Percentiles rank a stretch among this genome's conserved stretches.
Evolutionary conservation across 2,329 filamentous ascomycete species (phyloP).

Genomic region (Botryosphaeria agaves): DNA sequence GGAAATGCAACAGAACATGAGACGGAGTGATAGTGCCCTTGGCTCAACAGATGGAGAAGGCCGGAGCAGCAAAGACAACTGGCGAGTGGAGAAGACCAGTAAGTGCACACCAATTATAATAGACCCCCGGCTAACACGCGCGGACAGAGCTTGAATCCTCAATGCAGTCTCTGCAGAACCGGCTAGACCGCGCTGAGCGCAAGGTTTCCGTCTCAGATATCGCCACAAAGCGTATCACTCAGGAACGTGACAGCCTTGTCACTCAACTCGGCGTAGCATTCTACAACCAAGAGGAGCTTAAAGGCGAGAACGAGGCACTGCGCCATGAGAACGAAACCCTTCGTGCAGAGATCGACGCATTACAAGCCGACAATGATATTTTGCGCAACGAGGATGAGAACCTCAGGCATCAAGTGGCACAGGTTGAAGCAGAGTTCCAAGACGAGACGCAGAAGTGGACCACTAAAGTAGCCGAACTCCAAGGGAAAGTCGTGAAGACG

Average conservation of each 20-base stretch:
- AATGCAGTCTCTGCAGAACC: conserved; percentile 41
- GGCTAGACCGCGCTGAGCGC: conserved; percentile 43
- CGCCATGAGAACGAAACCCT: conserved; percentile 15
- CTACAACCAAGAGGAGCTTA: conserved; percentile 34
- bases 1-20: conserved; percentile 19
- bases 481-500: conserved; percentile 9
- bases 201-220: conserved; percentile 46
- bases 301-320: conserved; percentile 24
- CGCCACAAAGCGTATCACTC: conserved; percentile 41
- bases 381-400: conserved; percentile 13
- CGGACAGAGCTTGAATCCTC: conserved; percentile 38
- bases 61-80: conserved; percentile 17
- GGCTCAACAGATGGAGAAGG: conserved; percentile 31
- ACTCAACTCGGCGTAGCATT: conserved; percentile 45
- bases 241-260: conserved; percentile 48
- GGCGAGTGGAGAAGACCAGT: conserved; percentile 37
- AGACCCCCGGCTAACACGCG: not conserved
- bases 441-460: conserved; percentile 12
- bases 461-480: conserved; percentile 14
- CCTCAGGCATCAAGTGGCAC: conserved; percentile 14
- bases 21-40: conserved; percentile 28
- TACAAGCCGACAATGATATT: conserved; percentile 11
- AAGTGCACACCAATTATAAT: conserved; percentile 15
- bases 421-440: conserved; percentile 10
- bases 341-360: conserved; percentile 6